These are phyloP conservation scores for Alisma plantagoaquatica DNA, from an alignment of 106 monocot species.

Conservation along the genomic window DNA sequence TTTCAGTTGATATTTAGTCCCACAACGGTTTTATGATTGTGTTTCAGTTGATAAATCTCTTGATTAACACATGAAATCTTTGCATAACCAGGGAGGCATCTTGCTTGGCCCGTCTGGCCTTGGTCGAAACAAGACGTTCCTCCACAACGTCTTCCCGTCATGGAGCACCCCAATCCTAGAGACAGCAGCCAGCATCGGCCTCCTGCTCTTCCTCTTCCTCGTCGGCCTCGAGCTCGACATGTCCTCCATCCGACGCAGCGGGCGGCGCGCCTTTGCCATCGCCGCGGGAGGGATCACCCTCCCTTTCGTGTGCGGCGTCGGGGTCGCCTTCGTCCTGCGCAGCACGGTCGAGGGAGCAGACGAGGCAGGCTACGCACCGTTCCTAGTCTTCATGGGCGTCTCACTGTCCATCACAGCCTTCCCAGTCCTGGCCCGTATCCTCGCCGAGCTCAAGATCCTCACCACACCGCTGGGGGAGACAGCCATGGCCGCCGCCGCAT, in stretches of 20 bases:
- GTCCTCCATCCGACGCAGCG: constrained; percentile 43
- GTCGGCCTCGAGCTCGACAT: constrained; percentile 83
- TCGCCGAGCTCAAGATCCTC: constrained; percentile 89
- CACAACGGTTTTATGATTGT: no score
- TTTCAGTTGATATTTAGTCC: no score
- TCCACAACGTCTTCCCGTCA: constrained; percentile 43
- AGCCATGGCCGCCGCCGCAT: constrained; percentile 73
- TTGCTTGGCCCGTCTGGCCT: constrained; percentile 67
- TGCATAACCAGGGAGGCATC: constrained; percentile 68
- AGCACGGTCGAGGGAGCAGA: constrained; percentile 32
- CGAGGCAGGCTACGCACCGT: constrained; percentile 35
- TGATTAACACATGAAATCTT: no score
- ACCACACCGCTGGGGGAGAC: constrained; percentile 52
- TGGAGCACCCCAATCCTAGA: constrained; percentile 74
- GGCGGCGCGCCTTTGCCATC: constrained; percentile 51
- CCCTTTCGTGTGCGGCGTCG: constrained; percentile 59
- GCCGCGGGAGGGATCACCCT: constrained; percentile 66
- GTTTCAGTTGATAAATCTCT: no score
- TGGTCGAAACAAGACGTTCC: constrained; percentile 59
- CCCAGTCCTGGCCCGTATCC: constrained; percentile 79
- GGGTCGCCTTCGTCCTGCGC: constrained; percentile 44
- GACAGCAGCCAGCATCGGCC: constrained; percentile 61
- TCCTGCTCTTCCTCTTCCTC: constrained; percentile 83
- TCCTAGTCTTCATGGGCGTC: constrained; percentile 88
- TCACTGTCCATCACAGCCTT: constrained; percentile 89